Evolutionary conservation across 805 yeast genomes (phyloP).

Genomic region (Komagataella kurtzmanii): DNA sequence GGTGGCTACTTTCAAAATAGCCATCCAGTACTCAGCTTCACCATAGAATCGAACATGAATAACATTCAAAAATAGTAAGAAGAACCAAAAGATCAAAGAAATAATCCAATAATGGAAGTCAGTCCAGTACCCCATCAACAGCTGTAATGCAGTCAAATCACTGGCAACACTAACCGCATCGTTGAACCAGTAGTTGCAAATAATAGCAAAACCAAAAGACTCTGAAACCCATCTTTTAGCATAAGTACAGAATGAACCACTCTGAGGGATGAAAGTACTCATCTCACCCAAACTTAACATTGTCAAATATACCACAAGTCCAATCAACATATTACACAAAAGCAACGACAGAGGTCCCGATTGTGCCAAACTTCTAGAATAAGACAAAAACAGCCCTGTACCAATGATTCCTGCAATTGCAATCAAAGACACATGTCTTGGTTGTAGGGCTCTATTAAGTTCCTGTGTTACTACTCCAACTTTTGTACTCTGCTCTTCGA

Average conservation of each 20-base stretch:
- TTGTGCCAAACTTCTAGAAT: constrained; percentile 32
- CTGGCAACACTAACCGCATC: constrained; percentile 34
- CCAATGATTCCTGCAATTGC: constrained; percentile 33
- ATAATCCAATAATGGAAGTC: constrained; percentile 35
- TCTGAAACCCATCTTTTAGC: constrained; percentile 35
- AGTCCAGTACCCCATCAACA: constrained; percentile 34
- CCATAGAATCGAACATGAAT: constrained; percentile 48
- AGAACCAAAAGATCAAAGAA: constrained; percentile 39
- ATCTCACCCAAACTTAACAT: constrained; percentile 44
- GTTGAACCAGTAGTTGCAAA: constrained; percentile 36
- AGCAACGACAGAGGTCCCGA: constrained; percentile 44
- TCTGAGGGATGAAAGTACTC: constrained; percentile 39
- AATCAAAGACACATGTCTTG: constrained; percentile 31
- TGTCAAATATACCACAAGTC: constrained; percentile 36
- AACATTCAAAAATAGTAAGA: constrained; percentile 27
- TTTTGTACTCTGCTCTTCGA: not conserved
- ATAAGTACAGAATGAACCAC: constrained; percentile 39
- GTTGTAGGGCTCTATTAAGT: constrained; percentile 7
- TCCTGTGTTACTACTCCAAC: constrained; percentile 14
- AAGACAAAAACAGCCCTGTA: constrained; percentile 42
- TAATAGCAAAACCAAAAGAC: constrained; percentile 37
- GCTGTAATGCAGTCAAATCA: constrained; percentile 32
- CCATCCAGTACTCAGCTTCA: constrained; percentile 53
- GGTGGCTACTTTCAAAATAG: constrained; percentile 50
- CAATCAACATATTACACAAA: constrained; percentile 34